phyloP scores from a whole-genome alignment of 2,329 filamentous ascomycete species.

The Cercospora canescens region DNA sequence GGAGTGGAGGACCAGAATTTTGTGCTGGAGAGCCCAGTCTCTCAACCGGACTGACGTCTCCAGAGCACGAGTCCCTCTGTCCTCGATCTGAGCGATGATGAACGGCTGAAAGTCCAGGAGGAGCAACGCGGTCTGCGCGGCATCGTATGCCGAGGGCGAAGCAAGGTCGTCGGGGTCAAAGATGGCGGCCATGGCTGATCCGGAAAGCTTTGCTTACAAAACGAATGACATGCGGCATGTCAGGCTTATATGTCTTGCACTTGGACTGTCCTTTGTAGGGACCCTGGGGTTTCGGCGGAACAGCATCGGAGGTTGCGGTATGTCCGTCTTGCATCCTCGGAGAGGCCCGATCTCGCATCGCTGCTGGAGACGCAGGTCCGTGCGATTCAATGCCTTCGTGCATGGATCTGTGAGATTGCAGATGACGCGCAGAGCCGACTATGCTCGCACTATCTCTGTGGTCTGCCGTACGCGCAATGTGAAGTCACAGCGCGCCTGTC shows the following conservation, averaged over 20 bases:
- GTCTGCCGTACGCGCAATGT: not conserved
- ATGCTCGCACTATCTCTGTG: not conserved
- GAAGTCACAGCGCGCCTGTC: not conserved
- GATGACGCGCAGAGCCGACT: not conserved
- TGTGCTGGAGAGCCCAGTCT: not conserved
- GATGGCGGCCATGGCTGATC: not conserved
- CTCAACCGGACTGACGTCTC: not conserved
- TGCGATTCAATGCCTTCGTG: not conserved
- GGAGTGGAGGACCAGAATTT: not conserved
- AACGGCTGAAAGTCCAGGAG: not conserved
- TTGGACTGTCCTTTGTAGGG: not conserved
- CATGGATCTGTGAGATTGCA: not conserved
- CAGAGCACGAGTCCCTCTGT: not conserved
- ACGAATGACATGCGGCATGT: not conserved
- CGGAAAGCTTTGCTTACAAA: not conserved
- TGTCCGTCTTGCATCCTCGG: not conserved
- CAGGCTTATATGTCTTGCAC: not conserved
- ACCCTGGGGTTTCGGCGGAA: not conserved
- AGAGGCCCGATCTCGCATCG: not conserved
- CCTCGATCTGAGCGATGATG: not conserved
- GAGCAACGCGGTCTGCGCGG: constrained; percentile 3
- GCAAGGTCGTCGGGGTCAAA: not conserved
- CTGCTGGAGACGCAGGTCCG: not conserved
- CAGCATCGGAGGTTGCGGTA: not conserved
- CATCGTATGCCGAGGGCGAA: not conserved